Conservation (phyloP, 225 moss, liverwort and hornwort species). For the Marchantia polymorpha region DNA sequence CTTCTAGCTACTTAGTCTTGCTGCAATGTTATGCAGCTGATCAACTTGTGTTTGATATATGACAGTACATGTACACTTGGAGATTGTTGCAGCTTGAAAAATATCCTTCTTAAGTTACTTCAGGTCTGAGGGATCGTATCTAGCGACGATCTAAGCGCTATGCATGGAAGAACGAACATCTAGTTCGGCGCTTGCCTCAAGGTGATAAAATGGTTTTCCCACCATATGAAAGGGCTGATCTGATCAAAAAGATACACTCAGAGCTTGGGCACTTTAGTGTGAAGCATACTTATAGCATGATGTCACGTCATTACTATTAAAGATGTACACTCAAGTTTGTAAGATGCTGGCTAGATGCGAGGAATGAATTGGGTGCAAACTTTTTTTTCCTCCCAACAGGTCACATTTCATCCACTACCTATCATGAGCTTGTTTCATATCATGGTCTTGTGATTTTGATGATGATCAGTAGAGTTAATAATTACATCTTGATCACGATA, state of each 20-base stretch:
- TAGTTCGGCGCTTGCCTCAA: conserved; percentile 4
- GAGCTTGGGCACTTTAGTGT: conserved; percentile 22
- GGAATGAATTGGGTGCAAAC: conserved; percentile 6
- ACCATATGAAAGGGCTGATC: not conserved
- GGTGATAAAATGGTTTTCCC: conserved; percentile 21
- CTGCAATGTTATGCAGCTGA: not conserved
- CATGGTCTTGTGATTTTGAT: not conserved
- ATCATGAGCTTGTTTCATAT: conserved; percentile 8
- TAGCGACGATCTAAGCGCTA: conserved; percentile 1
- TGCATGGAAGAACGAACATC: not conserved
- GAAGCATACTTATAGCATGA: conserved; percentile 15
- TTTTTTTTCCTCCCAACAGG: not conserved
- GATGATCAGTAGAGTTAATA: not conserved
- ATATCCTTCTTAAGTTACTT: not conserved
- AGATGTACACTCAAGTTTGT: conserved; percentile 1
- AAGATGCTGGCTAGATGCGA: not conserved
- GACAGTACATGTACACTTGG: not conserved
- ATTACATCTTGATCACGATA: conserved; percentile 9
- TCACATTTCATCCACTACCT: conserved; percentile 17
- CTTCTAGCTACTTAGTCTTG: not conserved
- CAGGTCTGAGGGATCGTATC: not conserved
- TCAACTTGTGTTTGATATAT: not conserved
- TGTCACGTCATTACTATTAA: not conserved
- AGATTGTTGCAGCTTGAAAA: not conserved
- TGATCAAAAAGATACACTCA: conserved; percentile 13